Percentiles rank a stretch among this genome's conserved stretches.
phyloP scores from a whole-genome alignment of 2,329 filamentous ascomycete species.

The Biscogniauxia sp. region DNA sequence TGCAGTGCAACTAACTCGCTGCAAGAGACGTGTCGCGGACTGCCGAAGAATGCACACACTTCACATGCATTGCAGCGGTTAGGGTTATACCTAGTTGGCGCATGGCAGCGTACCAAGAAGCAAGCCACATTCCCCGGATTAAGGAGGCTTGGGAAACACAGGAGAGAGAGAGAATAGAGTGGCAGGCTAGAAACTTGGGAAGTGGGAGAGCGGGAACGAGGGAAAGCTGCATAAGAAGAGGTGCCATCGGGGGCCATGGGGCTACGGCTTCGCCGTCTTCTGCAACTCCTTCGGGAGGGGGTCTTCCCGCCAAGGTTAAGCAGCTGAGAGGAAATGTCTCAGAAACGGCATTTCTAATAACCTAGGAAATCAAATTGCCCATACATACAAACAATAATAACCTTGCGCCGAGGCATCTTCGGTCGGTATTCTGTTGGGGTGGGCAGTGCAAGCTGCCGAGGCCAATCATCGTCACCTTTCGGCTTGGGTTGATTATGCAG shows the following conservation, averaged over 20 bases:
- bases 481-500: background rate
- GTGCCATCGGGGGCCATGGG: background rate
- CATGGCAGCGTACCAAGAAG: background rate
- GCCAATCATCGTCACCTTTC: background rate
- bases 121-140: background rate
- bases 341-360: background rate
- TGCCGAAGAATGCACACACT: background rate
- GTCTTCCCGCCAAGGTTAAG: background rate
- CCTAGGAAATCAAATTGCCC: background rate
- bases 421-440: background rate
- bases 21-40: background rate
- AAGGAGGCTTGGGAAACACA: background rate
- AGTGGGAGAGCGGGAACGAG: background rate
- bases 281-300: background rate
- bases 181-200: background rate
- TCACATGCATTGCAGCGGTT: background rate
- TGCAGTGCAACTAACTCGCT: background rate
- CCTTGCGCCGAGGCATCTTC: background rate
- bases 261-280: background rate
- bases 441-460: background rate
- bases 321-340: background rate
- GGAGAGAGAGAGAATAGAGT: background rate
- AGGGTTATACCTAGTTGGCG: background rate
- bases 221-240: background rate
- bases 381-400: background rate